These are phyloP conservation scores for Mycotypha africana DNA, from an alignment of 371 early-diverging fungal species.

Conservation along the genomic window DNA sequence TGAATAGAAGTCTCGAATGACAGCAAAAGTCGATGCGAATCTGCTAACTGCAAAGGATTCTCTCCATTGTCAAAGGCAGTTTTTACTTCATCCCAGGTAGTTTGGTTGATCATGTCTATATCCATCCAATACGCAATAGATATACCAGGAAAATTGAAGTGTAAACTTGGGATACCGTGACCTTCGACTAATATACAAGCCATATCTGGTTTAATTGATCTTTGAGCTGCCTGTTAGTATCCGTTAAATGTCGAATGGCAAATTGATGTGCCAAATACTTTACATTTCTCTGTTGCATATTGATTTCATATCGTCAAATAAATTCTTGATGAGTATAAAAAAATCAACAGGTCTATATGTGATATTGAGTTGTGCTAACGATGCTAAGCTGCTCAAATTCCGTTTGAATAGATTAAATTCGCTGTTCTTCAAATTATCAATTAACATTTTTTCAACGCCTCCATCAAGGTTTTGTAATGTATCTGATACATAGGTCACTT, in stretches of 20 bases:
- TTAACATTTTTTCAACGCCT: constrained; percentile 47
- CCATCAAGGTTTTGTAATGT: constrained; percentile 43
- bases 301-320: constrained; percentile 34
- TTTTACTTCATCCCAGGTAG: constrained; percentile 36
- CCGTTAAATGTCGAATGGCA: background rate
- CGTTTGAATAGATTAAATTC: constrained; percentile 40
- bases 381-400: constrained; percentile 48
- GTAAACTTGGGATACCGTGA: constrained; percentile 49
- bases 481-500: constrained; percentile 54
- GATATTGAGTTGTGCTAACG: constrained; percentile 46
- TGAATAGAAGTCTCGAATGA: constrained; percentile 33
- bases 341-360: constrained; percentile 47
- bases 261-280: background rate
- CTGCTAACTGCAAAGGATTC: constrained; percentile 9
- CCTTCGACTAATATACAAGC: constrained; percentile 43
- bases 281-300: constrained; percentile 42
- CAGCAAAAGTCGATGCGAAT: constrained; percentile 20
- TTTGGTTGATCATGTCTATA: constrained; percentile 20
- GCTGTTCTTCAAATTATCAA: constrained; percentile 39
- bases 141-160: constrained; percentile 48
- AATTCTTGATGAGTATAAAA: constrained; percentile 41
- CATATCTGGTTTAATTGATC: constrained; percentile 16
- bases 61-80: constrained; percentile 4
- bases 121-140: constrained; percentile 54
- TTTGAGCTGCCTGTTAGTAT: background rate